Percentiles rank a stretch among this genome's conserved stretches.
Conservation (phyloP, 768 basidiomycete species). For the Agaricus sinodeliciosus region DNA sequence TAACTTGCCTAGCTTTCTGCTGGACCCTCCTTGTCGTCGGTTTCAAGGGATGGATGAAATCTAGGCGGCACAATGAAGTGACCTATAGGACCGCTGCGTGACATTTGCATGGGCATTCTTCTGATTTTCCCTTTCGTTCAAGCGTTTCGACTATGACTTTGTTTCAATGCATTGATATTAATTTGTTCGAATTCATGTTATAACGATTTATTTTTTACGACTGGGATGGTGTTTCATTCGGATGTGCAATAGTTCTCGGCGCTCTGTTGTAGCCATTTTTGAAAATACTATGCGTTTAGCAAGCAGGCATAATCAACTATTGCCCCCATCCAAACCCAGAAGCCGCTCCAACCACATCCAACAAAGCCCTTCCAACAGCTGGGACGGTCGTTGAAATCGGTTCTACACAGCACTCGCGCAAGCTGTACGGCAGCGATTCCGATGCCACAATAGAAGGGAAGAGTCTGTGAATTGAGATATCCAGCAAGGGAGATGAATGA, state of each 20-base stretch:
- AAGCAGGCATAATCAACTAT: slow-evolving; percentile 55
- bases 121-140: slow-evolving; percentile 8
- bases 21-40: slow-evolving; percentile 74
- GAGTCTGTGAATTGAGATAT: slow-evolving; percentile 67
- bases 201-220: background rate
- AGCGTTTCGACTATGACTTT: background rate
- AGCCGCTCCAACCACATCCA: slow-evolving; percentile 83
- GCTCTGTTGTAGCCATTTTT: background rate
- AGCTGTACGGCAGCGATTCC: slow-evolving; percentile 72
- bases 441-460: slow-evolving; percentile 75
- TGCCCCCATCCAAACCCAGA: slow-evolving; percentile 82
- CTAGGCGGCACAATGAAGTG: slow-evolving; percentile 23
- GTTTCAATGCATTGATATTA: slow-evolving; percentile 2
- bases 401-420: slow-evolving; percentile 63
- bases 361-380: slow-evolving; percentile 92
- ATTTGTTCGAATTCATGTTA: background rate
- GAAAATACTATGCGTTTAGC: slow-evolving; percentile 14
- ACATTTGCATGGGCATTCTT: slow-evolving; percentile 2
- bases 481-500: slow-evolving; percentile 76
- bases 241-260: background rate
- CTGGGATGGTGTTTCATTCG: background rate
- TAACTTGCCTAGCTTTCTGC: slow-evolving; percentile 81
- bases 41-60: slow-evolving; percentile 78
- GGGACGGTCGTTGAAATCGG: slow-evolving; percentile 65
- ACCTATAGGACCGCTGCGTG: slow-evolving; percentile 24